These are phyloP conservation scores for Pseudopithomyces chartarum DNA, from an alignment of 2,329 filamentous ascomycete genomes.

Conservation along the genomic window DNA sequence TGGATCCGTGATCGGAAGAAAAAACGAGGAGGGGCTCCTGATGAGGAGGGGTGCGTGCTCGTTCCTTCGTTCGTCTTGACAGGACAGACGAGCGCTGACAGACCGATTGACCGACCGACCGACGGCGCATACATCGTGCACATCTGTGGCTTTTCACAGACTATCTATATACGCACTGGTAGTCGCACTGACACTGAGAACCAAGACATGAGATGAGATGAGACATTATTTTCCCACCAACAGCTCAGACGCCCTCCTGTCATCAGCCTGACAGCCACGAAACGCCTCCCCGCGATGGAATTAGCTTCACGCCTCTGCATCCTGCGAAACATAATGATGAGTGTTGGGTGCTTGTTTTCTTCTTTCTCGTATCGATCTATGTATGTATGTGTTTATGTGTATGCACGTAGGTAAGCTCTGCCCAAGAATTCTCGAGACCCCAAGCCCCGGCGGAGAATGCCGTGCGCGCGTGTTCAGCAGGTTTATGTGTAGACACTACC, in stretches of 20 bases:
- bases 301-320: not conserved
- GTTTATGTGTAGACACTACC: no score
- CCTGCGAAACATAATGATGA: not conserved
- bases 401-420: no score
- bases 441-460: not conserved
- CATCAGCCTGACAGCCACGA: not conserved
- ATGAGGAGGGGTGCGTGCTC: not conserved
- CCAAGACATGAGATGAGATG: not conserved
- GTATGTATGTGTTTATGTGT: not conserved
- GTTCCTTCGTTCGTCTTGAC: not conserved
- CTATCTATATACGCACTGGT: not conserved
- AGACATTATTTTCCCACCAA: slow-evolving; percentile 4
- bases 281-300: not conserved
- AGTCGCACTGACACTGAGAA: not conserved
- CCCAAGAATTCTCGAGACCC: no score
- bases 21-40: not conserved
- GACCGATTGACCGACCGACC: no score
- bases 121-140: no score
- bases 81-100: no score
- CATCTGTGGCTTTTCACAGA: not conserved
- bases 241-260: not conserved
- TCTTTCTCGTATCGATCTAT: not conserved
- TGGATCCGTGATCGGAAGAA: slow-evolving; percentile 1
- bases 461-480: not conserved
- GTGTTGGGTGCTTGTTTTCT: not conserved